Base-by-base conservation (phyloP, 805 yeast species). In the Lipomyces mesembrius region DNA sequence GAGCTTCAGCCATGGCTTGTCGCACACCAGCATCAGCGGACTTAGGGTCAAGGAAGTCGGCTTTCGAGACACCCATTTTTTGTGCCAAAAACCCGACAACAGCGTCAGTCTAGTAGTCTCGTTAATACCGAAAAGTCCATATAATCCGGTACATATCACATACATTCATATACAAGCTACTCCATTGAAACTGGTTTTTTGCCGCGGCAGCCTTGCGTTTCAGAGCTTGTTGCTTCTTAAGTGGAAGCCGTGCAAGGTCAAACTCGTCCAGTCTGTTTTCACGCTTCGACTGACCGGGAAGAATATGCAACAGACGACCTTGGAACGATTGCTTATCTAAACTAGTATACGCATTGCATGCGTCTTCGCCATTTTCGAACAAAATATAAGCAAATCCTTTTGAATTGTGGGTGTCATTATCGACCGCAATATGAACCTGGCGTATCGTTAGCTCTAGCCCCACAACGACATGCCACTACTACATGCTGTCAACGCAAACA, bases 1-100 rank as follows among this genome's bases (percentile, higher is more conserved):
- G 95, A 1, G 98, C 96, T 80, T 95, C 99, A 0, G 99, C 98
- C 70, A 95, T 83, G 0, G 99, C 98, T 78, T 93, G 98, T 76
- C 93, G 91, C 14, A 95, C 98, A 0, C 97, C 98, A 61, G 97
- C 89, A 67, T 83, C 87, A 7, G 96, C 84, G 71, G 88, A 91
- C 73, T 91, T 90, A 0, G 97, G 94, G 77, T 95, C 96, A 68
- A 95, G 85, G 74, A 95, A 83, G 65, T 92, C 91, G 7, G 95
- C 83, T 77, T 94, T 95, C 34, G 87, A 77, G 60, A 95, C 82
- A 7, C 98, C 98, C 78, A 95, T 79, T 73, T 89, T 89, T 7
- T 85, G 77, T 1, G 98, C 97, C 55, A 92, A 95, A 62, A 95
- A 88, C 59, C 92, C 94, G 78, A 95, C 81, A 12, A 95, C 96